These are phyloP conservation scores for Pharnaceum exiguum DNA, from an alignment of 148 eudicot genomes.

Conservation along the genomic window DNA sequence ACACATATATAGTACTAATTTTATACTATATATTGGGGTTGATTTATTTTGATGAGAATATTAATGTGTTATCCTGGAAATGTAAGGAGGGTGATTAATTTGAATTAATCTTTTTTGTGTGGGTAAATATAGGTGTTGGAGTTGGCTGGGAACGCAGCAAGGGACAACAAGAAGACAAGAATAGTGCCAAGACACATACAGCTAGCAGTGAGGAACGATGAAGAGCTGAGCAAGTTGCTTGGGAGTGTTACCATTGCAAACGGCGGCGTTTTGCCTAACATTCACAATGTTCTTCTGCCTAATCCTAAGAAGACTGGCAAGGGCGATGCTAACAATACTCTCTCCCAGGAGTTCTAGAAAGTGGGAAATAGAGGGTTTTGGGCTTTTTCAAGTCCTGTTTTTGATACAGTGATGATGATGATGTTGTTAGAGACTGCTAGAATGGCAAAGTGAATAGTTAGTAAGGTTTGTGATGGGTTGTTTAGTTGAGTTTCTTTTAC, in stretches of 20 bases:
- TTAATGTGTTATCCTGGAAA: neutral
- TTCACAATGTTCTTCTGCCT: conserved; percentile 28
- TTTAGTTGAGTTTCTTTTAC: too few species aligned
- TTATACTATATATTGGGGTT: too few species aligned
- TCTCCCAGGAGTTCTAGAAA: conserved; percentile 42
- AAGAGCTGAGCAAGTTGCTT: conserved; percentile 37
- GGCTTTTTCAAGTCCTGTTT: too few species aligned
- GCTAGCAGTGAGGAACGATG: conserved; percentile 38
- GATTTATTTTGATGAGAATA: neutral
- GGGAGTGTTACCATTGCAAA: conserved; percentile 39
- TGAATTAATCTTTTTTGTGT: neutral
- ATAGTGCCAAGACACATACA: conserved; percentile 41
- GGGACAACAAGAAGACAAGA: conserved; percentile 39
- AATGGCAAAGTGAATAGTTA: too few species aligned
- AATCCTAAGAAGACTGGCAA: conserved; percentile 23
- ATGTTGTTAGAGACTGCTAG: too few species aligned
- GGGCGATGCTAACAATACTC: conserved; percentile 26
- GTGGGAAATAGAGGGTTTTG: too few species aligned
- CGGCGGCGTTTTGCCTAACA: conserved; percentile 40
- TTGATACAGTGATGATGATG: too few species aligned
- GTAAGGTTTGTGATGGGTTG: too few species aligned
- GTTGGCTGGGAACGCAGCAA: conserved; percentile 42
- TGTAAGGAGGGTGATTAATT: neutral
- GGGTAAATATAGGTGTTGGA: conserved; percentile 27
- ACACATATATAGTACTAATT: too few species aligned